Base-by-base conservation (phyloP, 2,329 filamentous ascomycete species). In the Penicillium sp. region DNA sequence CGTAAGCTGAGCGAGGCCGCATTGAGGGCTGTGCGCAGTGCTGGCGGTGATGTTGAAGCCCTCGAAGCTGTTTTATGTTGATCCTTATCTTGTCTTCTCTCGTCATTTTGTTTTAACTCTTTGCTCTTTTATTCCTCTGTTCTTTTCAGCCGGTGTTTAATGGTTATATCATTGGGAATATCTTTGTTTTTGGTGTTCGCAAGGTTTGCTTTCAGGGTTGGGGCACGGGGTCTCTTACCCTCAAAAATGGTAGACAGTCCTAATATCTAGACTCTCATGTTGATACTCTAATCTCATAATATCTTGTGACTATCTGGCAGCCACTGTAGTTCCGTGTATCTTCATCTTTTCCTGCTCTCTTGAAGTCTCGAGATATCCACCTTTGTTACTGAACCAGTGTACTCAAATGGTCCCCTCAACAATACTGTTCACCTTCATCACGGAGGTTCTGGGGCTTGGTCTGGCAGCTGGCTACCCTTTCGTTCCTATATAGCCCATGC, bases 21-120 rank as follows among this genome's bases (percentile, higher is more conserved):
- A 29, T 61, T 74, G 45, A 64, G 68, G 41, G 73, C 73, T 39
- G 72, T 76, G 37, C 66, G 67, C 46, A 72, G 65, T 50, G 73
- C 73, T 31, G 73, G 73, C 14, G 73, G 73, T 16, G 73, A 76
- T 52, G 71, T 75, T 39, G 70, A 74, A 52, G 71, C 70, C 41
- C 57, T 73, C 30, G 68, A 73, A 50, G 69, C 70, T 50, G 68
- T 71, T 12, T 52, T 74, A 27, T 69, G 64, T 54, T 73, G 56
- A 67, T 36, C 16, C 44, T 46, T 41, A 29, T 37, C 19, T 29
- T 35, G 38, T 53, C 41, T 38, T 34, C 40, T 45, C 19, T 19
- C 3, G 2, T 19, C n/a, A 30, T 14, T 45, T 53, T 43, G 48
- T n/a, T 52, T 38, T 53, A 39, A 11, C 46, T 40, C 47, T 45